Evolutionary conservation across 2,329 filamentous ascomycete genomes (phyloP), one percentile per base, ranked within the genome.

Genomic region (Neonectria faginata): DNA sequence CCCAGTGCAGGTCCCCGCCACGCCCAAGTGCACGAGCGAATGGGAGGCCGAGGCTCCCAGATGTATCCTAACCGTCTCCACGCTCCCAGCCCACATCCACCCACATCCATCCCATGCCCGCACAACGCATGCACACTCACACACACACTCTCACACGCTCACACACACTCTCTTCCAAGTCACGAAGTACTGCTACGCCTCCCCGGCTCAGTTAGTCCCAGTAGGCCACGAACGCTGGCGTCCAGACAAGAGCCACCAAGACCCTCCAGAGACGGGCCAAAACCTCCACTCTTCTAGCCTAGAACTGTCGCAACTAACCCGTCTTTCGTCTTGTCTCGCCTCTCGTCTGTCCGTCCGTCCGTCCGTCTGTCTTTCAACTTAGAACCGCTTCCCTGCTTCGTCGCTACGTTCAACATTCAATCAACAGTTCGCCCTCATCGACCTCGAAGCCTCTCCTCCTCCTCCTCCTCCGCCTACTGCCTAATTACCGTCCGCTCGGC

Each of bases 221-320:
- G 51, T 20, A 20, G 50, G 50, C 57, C 50, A 60, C 29, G 48
- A 16, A 18, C 29, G 47, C 57, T 54, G 57, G 52, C 50, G 57
- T 27, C 22, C 57, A 52, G 42, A 47, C 48, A 53, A 53, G 48
- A 59, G 48, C 22, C 27, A 41, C 50, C 33, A 14, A 53, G 50
- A 36, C 31, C 27, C 50, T 39, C 18, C 31, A 54, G 47, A 48
- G 45, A 45, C 50, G 54, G 64, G 65, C 41, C 22, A 44, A 64
- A 54, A 62, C 62, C 65, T 70, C 70, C 70, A 66, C 64, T 62
- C 66, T 60, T 68, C 64, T 65, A 69, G 60, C 57, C 61, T 42
- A 65, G 61, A 59, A 50, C 67, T 58, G 56, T 66, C 60, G 60
- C 66, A 66, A 61, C 70, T 57, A 64, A 50, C 57, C 53, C 27